Evolutionary conservation across 495 filamentous ascomycete genomes (phyloP), one percentile per base, ranked within the genome.

Genomic region (Penicillium antarcticum): DNA sequence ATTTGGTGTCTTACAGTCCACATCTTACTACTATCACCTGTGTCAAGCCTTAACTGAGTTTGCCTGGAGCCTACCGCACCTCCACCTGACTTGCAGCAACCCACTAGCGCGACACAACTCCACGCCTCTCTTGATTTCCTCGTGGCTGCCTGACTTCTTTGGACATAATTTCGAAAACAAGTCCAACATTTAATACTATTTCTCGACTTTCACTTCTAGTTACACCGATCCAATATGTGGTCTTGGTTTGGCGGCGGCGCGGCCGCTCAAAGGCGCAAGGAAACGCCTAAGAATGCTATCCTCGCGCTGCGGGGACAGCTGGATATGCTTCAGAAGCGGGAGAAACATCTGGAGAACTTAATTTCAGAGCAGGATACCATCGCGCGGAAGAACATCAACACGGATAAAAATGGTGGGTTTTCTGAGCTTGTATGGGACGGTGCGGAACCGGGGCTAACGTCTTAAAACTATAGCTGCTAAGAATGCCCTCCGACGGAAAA

Each of bases 211-310:
- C 38, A 37, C 11, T 34, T 45, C 16, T 29, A 50, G 29, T 44
- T 36, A 45, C n/a, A 42, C 31, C 5, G 12, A 26, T 19, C 24
- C 57, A 73, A 63, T 24, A 83, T 92, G 75, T 92, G 86, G 89
- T 83, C 83, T 66, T 92, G 87, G 89, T 90, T 94, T 64, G 87
- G 88, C 66, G 87, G 88, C 66, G 89, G 90, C 53, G 80, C 83
- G 48, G 81, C 82, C 61, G 84, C 83, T 48, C 83, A 87, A 73
- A 91, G 88, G 80, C 84, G 85, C 69, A 95, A 92, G 74, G 90
- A 97, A 70, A 87, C 85, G 54, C 89, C 94, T 36, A 99, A 99
- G 81, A 91, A 96, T 77, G 94, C 95, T 52, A 99, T 99, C 56
- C 80, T 99, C 37, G 79, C 80, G 55, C 76, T 99, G 58, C 86